These are phyloP conservation scores for Phytophthora melonis DNA, from an alignment of 352 stramenopile species.

Conservation along the genomic window DNA sequence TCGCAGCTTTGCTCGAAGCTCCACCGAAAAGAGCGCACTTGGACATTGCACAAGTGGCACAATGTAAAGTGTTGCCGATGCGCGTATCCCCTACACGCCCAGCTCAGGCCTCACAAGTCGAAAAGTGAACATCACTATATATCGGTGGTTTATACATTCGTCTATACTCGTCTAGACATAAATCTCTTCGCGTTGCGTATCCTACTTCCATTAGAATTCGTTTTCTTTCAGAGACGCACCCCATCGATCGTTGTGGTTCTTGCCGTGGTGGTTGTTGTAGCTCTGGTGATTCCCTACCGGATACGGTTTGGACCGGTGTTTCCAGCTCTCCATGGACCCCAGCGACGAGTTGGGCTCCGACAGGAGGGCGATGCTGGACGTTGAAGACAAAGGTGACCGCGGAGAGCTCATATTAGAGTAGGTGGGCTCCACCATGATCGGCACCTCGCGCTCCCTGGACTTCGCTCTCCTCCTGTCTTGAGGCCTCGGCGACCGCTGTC, in stretches of 20 bases:
- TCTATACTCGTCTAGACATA: constrained; percentile 26
- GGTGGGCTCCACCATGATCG: constrained; percentile 40
- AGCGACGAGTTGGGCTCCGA: constrained; percentile 48
- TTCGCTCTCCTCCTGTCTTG: constrained; percentile 33
- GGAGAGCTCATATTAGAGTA: constrained; percentile 68
- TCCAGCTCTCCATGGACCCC: constrained; percentile 40
- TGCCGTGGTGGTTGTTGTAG: constrained; percentile 17
- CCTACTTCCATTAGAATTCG: constrained; percentile 27
- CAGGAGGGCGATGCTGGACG: constrained; percentile 73
- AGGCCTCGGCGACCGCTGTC: constrained; percentile 21
- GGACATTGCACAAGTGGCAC: constrained; percentile 25
- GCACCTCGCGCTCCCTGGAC: constrained; percentile 32
- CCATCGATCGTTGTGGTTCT: constrained; percentile 36
- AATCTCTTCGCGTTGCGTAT: constrained; percentile 1
- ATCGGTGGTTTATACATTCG: constrained; percentile 26
- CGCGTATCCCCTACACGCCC: constrained; percentile 1
- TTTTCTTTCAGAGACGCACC: constrained; percentile 46
- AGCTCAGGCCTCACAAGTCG: neutral
- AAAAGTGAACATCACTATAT: neutral
- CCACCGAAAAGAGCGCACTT: constrained; percentile 24
- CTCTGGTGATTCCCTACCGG: constrained; percentile 10
- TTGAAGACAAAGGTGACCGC: constrained; percentile 56
- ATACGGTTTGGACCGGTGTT: constrained; percentile 37
- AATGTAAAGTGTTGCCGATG: constrained; percentile 3
- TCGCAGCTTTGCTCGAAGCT: constrained; percentile 11